These are phyloP conservation scores for Trypanosoma rangeli DNA, from an alignment of 208 protist genomes.

Conservation along the genomic window DNA sequence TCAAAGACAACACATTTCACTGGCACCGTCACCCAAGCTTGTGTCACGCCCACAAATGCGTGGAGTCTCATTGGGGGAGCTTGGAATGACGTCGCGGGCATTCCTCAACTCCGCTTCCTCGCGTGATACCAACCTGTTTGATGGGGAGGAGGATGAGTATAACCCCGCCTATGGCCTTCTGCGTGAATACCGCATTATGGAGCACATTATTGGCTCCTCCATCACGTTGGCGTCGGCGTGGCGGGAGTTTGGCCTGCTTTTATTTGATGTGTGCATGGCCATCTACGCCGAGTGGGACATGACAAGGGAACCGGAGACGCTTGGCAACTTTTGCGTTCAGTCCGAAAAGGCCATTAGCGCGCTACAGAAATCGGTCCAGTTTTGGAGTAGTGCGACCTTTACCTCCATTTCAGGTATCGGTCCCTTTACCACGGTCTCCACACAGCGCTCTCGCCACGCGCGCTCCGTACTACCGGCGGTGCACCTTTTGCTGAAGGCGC, in stretches of 20 bases:
- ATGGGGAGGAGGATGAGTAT: conserved; percentile 29
- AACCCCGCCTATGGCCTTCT: conserved; percentile 55
- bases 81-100: neutral
- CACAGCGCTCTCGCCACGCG: conserved; percentile 65
- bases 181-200: conserved; percentile 79
- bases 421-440: conserved; percentile 51
- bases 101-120: neutral
- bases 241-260: conserved; percentile 82
- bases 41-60: neutral
- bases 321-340: conserved; percentile 75
- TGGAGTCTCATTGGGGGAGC: neutral
- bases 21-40: neutral
- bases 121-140: neutral
- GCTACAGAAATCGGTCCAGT: conserved; percentile 69
- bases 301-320: conserved; percentile 69
- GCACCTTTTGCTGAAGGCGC: conserved; percentile 74
- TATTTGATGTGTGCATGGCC: conserved; percentile 86
- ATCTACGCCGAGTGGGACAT: conserved; percentile 77
- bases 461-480: conserved; percentile 61
- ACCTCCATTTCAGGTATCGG: conserved; percentile 65
- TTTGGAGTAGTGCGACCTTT: conserved; percentile 63
- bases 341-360: conserved; percentile 78
- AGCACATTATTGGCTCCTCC: conserved; percentile 67
- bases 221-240: conserved; percentile 61
- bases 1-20: neutral